A percentile compares a stretch with the other conserved stretches of the same genome.
phyloP scores from a whole-genome alignment of 1,284 basidiomycete species.

The Inonotus hispidus region DNA sequence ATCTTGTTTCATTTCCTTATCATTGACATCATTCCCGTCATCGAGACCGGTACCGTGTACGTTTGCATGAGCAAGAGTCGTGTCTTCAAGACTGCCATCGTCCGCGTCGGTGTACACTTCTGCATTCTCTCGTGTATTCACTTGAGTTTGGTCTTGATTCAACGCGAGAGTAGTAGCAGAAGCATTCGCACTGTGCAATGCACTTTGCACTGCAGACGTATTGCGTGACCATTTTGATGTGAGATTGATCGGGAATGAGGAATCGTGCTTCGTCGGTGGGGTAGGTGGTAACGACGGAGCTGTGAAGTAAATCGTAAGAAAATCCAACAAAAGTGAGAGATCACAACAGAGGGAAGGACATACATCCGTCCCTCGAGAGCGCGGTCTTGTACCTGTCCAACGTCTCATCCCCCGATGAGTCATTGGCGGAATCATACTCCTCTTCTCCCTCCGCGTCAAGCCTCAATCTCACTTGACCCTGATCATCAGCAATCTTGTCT shows the following conservation, averaged over 20 bases:
- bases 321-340: background rate
- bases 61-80: background rate
- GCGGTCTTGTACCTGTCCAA: background rate
- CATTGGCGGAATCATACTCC: background rate
- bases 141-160: background rate
- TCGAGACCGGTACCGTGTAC: background rate
- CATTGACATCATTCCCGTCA: background rate
- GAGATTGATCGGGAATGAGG: background rate
- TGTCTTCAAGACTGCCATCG: background rate
- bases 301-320: background rate
- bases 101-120: background rate
- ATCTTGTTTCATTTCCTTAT: background rate
- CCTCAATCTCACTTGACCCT: background rate
- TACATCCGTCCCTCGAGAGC: background rate
- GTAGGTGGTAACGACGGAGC: background rate
- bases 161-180: background rate
- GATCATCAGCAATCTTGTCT: background rate
- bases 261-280: background rate
- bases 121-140: background rate
- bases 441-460: background rate
- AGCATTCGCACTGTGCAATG: background rate
- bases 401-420: background rate
- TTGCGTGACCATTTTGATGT: slow-evolving; percentile 13
- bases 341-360: background rate
- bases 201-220: slow-evolving; percentile 5